Evolutionary conservation across 371 early-diverging fungal genomes (phyloP), one percentile per base, ranked within the genome.

Genomic region (Sporodiniella umbellata): DNA sequence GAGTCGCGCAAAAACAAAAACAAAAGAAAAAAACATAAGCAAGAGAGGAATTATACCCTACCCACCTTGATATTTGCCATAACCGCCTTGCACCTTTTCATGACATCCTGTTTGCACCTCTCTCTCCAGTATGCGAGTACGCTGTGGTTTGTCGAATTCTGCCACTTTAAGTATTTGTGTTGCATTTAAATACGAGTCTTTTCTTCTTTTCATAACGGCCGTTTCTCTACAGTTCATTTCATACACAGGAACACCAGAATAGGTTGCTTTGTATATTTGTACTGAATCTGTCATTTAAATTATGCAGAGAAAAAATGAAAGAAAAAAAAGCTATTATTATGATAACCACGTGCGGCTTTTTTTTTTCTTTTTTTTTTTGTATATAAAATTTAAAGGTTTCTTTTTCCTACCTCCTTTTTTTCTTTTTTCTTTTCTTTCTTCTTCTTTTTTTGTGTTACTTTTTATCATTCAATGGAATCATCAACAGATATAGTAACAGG

Each of bases 151-250:
- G 44, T 94, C 95, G 49, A 95, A 81, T 23, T 84, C 86, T 12
- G 95, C 96, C 14, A 94, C 95, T 71, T 96, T 96, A 18, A 96
- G 75, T 52, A 96, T 89, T 65, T 96, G 96, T 0, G 96, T 96
- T 19, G 94, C 95, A 64, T 96, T 96, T 39, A 96, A 68, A 61
- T 80, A 95, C 14, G 89, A 87, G 66, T 95, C 95, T 0, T 77
- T 56, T 37, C 78, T 79, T 53, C 96, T 72, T 28, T 92, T 75
- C 96, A 96, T 96, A 28, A 96, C 92, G 8, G 93, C 92, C 3
- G 92, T 80, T 38, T 79, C 83, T 18, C 83, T 81, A 58, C 88
- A 89, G 49, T 81, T 76, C 81, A 91, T 86, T 65, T 95, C 94
- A 66, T 86, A 96, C 3, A 94, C 96, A 0, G 90, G 89, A 7